Conservation (phyloP, 2,329 filamentous ascomycete species). For the Monosporascus cannonballus region DNA sequence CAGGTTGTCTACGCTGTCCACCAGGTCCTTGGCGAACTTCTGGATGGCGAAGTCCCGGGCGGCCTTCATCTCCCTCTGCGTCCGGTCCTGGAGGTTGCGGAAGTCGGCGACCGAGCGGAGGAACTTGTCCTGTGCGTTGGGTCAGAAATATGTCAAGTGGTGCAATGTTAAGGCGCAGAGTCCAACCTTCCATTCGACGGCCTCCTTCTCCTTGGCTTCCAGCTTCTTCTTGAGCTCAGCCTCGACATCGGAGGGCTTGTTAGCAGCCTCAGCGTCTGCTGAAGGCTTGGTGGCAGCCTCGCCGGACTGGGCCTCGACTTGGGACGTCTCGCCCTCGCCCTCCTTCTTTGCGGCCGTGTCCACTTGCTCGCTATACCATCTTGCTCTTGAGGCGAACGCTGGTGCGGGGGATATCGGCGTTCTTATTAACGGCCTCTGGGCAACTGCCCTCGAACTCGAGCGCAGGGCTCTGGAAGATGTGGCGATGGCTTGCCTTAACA, state of each 20-base stretch:
- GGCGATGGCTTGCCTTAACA: conserved; percentile 25
- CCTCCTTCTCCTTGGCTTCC: conserved; percentile 66
- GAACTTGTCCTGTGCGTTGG: conserved; percentile 71
- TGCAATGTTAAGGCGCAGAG: background rate
- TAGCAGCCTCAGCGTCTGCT: conserved; percentile 27
- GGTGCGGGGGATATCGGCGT: conserved; percentile 36
- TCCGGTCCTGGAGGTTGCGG: conserved; percentile 95
- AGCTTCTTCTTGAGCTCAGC: conserved; percentile 57
- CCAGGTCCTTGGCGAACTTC: conserved; percentile 88
- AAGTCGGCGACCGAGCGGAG: conserved; percentile 92
- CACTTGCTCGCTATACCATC: conserved; percentile 33
- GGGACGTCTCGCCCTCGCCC: conserved; percentile 25
- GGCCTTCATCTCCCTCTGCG: conserved; percentile 78
- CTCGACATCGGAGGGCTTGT: conserved; percentile 35
- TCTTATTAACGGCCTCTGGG: conserved; percentile 41
- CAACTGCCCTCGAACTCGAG: conserved; percentile 32
- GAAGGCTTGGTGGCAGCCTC: conserved; percentile 25
- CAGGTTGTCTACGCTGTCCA: conserved; percentile 95
- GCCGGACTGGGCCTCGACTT: conserved; percentile 31
- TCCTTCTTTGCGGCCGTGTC: conserved; percentile 35
- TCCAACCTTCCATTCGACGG: conserved; percentile 77
- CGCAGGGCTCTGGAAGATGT: conserved; percentile 23
- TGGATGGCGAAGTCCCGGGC: conserved; percentile 93
- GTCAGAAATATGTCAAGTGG: background rate
- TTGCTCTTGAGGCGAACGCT: conserved; percentile 16